Evolutionary conservation across 2,329 filamentous ascomycete species (phyloP).

Genomic region (Penicillium sp.): DNA sequence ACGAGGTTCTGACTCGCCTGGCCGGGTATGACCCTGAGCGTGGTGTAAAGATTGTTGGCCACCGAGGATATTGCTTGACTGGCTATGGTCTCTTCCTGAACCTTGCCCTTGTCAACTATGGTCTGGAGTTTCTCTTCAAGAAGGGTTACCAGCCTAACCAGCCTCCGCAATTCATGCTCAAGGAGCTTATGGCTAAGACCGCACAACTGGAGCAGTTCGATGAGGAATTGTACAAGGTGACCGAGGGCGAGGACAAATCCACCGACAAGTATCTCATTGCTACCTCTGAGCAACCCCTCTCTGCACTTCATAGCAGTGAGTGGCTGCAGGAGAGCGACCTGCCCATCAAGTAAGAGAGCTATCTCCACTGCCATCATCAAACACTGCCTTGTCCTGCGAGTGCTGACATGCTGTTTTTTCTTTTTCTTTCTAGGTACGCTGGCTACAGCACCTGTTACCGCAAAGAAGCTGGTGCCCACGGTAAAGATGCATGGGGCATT

Average conservation of each 20-base stretch:
- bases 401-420: no score
- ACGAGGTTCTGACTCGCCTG: constrained; percentile 84
- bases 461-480: constrained; percentile 89
- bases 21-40: constrained; percentile 92
- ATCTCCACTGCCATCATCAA: background rate
- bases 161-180: constrained; percentile 91
- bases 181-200: constrained; percentile 96
- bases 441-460: constrained; percentile 95
- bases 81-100: constrained; percentile 90
- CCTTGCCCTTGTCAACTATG: constrained; percentile 92
- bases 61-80: constrained; percentile 89
- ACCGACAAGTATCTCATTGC: constrained; percentile 83
- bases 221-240: constrained; percentile 96
- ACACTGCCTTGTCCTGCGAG: background rate
- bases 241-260: constrained; percentile 76
- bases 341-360: constrained; percentile 69
- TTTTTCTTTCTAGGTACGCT: constrained; percentile 58
- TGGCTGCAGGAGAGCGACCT: constrained; percentile 84
- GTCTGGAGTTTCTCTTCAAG: constrained; percentile 79
- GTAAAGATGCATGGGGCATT: constrained; percentile 94
- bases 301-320: constrained; percentile 87
- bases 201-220: constrained; percentile 97
- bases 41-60: constrained; percentile 89
- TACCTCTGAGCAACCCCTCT: constrained; percentile 93
- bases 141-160: constrained; percentile 81